Evolutionary conservation across 1,284 basidiomycete species (phyloP).

Genomic region (Moesziomyces parantarcticus): DNA sequence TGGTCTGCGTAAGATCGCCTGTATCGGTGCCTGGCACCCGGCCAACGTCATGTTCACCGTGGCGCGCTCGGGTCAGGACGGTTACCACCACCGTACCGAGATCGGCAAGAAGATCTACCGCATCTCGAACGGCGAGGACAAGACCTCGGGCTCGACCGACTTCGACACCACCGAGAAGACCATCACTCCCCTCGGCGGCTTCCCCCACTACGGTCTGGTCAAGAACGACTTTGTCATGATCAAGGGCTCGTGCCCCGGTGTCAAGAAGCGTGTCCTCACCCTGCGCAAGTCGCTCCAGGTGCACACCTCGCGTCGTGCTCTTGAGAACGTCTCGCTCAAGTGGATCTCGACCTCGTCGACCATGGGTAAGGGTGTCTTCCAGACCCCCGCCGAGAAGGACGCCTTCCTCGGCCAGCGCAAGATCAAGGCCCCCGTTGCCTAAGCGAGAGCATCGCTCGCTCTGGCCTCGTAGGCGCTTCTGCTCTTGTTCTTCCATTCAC

Average conservation of each 20-base stretch:
- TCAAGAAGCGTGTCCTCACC: constrained; percentile 97
- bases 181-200: constrained; percentile 99
- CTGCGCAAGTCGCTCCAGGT: constrained; percentile 67
- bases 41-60: constrained; percentile 99
- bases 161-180: constrained; percentile 74
- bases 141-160: constrained; percentile 86
- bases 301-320: constrained; percentile 68
- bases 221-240: constrained; percentile 98
- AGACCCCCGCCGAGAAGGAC: constrained; percentile 93
- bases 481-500: constrained; percentile 16
- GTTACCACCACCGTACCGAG: constrained; percentile 95
- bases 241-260: constrained; percentile 81
- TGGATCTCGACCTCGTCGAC: constrained; percentile 98
- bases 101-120: constrained; percentile 97
- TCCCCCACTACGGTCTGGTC: constrained; percentile 98
- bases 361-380: constrained; percentile 88
- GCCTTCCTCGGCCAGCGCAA: constrained; percentile 82
- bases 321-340: constrained; percentile 98
- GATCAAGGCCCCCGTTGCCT: constrained; percentile 49
- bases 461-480: constrained; percentile 10
- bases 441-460: constrained; percentile 20
- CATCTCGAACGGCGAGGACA: constrained; percentile 83
- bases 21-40: constrained; percentile 99
- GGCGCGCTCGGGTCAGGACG: constrained; percentile 97
- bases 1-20: constrained; percentile 95